Evolutionary conservation across 805 yeast genomes (phyloP).

Genomic region (Dipodascopsis uninucleata): DNA sequence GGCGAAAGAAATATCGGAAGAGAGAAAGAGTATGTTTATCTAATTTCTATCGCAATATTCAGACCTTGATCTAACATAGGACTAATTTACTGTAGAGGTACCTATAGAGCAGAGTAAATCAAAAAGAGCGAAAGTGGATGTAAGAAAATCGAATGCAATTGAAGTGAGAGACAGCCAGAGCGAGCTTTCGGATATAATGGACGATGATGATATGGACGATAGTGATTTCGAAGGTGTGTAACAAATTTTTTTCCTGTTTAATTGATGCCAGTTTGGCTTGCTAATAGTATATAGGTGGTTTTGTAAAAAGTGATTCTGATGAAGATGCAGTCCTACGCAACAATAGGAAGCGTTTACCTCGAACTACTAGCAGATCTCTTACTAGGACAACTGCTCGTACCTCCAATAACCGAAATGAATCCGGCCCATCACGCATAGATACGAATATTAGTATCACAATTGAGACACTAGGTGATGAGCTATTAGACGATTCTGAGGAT

Average conservation of each 20-base stretch:
- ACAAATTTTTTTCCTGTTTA: neutral
- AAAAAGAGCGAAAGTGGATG: too few relatives aligned
- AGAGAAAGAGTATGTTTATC: too few relatives aligned
- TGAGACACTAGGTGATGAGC: neutral
- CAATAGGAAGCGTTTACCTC: neutral
- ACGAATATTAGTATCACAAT: neutral
- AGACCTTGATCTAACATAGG: too few relatives aligned
- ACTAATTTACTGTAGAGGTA: too few relatives aligned
- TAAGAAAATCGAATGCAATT: too few relatives aligned
- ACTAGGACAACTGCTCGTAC: neutral
- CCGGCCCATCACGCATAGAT: neutral
- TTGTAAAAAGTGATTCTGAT: constrained; percentile 19
- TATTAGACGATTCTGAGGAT: neutral
- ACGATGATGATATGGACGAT: constrained; percentile 10
- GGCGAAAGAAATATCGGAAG: too few relatives aligned
- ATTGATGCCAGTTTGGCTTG: neutral
- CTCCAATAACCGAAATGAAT: neutral
- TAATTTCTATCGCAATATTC: too few relatives aligned
- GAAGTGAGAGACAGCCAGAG: too few relatives aligned
- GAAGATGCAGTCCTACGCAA: constrained; percentile 12
- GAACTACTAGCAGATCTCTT: neutral
- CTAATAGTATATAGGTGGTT: constrained; percentile 9
- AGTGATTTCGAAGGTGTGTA: constrained; percentile 1
- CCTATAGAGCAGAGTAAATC: too few relatives aligned
- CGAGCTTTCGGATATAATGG: constrained; percentile 5